Base-by-base conservation (phyloP, 2,329 filamentous ascomycete species). In the Alternaria postmessia region DNA sequence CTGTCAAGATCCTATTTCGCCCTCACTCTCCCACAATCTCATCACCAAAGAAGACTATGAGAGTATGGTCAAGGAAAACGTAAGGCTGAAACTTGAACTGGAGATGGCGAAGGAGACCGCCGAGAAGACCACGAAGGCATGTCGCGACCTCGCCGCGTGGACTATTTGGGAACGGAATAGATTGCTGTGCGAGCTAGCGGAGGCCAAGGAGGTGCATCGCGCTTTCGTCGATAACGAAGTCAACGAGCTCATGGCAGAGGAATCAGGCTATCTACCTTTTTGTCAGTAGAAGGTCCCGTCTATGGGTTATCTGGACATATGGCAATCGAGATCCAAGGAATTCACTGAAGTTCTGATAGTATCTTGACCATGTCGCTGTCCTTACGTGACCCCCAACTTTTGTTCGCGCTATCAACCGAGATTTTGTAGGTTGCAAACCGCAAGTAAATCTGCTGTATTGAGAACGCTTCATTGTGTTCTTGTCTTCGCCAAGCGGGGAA, bases 71-170 rank as follows among this genome's bases (percentile, higher is more conserved):
- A 7, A 36, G 18, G 11, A 48, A 1, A 48, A 36, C 12, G 1
- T 14, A 12, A 43, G n/a, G 18, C 24, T 51, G 44, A 20, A 30
- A 11, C 22, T 28, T 5, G 42, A 43, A 32, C 43, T 53, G 5
- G 3, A 36, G 3, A 3, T 7, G 26, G 46, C 16, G 1, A 51
- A 22, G 1, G 1, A 44, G 3, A 44, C 49, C 12, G 28, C 28
- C 2, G 32, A 39, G 4, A n/a, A n/a, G 2, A 30, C 51, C 7
- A 20, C 44, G 2, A 51, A 55, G 11, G 22, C 51, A 9, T 51
- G 18, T 9, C 44, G 51, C 8, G 46, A 49, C 28, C 51, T 60
- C n/a, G 57, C 51, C 12, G 38, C 38, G 2, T 55, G 51, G 57
- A 51, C 52, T 4, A 46, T 51, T 12, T 24, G 54, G 18, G 57